These are phyloP conservation scores for Wickerhamiella hasegawae DNA, from an alignment of 805 yeast species.

Conservation along the genomic window DNA sequence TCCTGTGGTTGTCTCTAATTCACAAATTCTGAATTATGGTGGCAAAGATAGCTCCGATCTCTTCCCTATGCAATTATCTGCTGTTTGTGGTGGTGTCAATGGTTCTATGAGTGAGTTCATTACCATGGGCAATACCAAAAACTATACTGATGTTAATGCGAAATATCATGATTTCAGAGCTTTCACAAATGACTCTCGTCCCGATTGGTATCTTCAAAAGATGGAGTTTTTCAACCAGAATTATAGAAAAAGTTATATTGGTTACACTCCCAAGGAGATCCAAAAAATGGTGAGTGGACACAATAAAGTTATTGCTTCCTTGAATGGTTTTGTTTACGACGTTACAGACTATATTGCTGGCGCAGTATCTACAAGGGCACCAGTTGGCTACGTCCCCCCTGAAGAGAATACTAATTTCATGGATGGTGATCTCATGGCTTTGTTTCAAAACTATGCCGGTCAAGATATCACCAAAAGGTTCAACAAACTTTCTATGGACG, in stretches of 20 bases:
- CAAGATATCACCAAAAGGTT: conserved; percentile 21
- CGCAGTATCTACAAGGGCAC: conserved; percentile 19
- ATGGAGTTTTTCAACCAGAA: conserved; percentile 23
- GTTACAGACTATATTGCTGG: conserved; percentile 24
- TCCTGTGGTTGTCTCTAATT: conserved; percentile 23
- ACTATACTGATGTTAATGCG: conserved; percentile 25
- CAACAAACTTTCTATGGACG: conserved; percentile 15
- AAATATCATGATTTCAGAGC: conserved; percentile 27
- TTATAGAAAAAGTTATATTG: conserved; percentile 24
- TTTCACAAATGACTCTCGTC: conserved; percentile 24
- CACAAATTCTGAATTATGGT: conserved; percentile 23
- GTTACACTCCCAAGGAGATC: conserved; percentile 22
- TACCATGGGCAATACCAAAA: conserved; percentile 20
- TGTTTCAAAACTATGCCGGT: conserved; percentile 23
- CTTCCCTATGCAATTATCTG: conserved; percentile 27
- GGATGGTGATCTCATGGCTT: conserved; percentile 16
- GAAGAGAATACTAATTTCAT: conserved; percentile 20
- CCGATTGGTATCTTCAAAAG: conserved; percentile 28
- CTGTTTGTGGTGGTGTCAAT: conserved; percentile 23
- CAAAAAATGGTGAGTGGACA: conserved; percentile 14
- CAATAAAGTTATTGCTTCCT: conserved; percentile 17
- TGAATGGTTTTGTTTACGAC: conserved; percentile 25
- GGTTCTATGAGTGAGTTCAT: conserved; percentile 19
- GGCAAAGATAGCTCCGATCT: conserved; percentile 23
- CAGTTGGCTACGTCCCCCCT: conserved; percentile 15